Evolutionary conservation across 2,329 filamentous ascomycete species (phyloP).

Genomic region (Epichloe elymi): DNA sequence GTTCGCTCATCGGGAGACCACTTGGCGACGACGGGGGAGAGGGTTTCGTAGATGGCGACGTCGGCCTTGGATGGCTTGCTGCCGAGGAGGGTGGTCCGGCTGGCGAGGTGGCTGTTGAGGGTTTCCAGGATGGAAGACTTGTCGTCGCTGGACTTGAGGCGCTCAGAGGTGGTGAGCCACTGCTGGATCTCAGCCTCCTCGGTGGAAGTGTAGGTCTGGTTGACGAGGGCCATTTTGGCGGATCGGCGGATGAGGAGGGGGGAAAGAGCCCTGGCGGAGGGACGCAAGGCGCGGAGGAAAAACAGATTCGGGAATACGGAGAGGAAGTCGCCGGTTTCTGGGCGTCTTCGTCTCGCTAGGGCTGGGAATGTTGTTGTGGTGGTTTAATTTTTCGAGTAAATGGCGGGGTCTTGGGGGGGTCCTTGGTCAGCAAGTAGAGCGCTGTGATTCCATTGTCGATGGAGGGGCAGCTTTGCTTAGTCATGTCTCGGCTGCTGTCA

Average conservation of each 20-base stretch:
- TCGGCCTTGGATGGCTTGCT: slow-evolving; percentile 82
- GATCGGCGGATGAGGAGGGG: slow-evolving; percentile 14
- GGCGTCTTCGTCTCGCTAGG: slow-evolving; percentile 5
- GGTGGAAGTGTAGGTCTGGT: slow-evolving; percentile 57
- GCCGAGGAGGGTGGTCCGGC: slow-evolving; percentile 79
- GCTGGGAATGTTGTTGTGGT: not conserved
- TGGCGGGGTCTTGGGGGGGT: too few relatives aligned
- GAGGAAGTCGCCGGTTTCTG: slow-evolving; percentile 2
- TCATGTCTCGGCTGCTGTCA: not conserved
- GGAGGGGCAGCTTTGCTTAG: slow-evolving; percentile 3
- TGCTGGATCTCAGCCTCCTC: slow-evolving; percentile 82
- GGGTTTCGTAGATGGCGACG: slow-evolving; percentile 65
- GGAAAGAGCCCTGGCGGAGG: slow-evolving; percentile 21
- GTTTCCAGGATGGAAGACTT: slow-evolving; percentile 59
- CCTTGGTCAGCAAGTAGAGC: too few relatives aligned
- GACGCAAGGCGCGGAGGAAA: slow-evolving; percentile 25
- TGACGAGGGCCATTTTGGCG: slow-evolving; percentile 53
- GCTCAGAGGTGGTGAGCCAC: slow-evolving; percentile 69
- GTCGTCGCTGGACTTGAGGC: slow-evolving; percentile 44
- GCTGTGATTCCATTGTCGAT: not conserved
- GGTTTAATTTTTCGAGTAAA: too few relatives aligned
- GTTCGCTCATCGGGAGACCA: slow-evolving; percentile 83
- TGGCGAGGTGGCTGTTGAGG: slow-evolving; percentile 77
- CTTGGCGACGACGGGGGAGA: slow-evolving; percentile 65
- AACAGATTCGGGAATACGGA: slow-evolving; percentile 27